Evolutionary conservation across 2,329 filamentous ascomycete species (phyloP).

Genomic region (Mycocentrospora acerina): DNA sequence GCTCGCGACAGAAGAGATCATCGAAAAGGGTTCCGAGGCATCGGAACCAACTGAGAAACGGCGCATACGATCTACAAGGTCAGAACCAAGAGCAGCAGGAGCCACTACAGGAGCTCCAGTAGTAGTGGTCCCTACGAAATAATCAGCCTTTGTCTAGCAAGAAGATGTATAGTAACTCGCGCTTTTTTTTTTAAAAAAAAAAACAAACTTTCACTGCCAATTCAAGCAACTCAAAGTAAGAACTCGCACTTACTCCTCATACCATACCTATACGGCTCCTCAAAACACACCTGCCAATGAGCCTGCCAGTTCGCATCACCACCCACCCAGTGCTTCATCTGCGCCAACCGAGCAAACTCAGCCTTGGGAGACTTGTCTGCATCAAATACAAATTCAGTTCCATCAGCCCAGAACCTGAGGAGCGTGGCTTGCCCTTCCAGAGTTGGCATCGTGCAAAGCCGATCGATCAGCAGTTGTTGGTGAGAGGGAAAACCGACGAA

Average conservation of each 20-base stretch:
- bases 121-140: not conserved
- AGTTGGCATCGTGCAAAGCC: slow-evolving; percentile 4
- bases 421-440: slow-evolving; percentile 10
- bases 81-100: not conserved
- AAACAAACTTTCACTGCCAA: too few relatives aligned
- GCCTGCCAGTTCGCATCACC: slow-evolving; percentile 15
- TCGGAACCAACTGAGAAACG: slow-evolving; percentile 17
- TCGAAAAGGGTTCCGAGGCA: slow-evolving; percentile 14
- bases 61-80: slow-evolving; percentile 9
- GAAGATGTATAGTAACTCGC: too few relatives aligned
- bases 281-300: slow-evolving; percentile 20
- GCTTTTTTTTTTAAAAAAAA: too few relatives aligned
- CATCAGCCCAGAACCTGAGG: slow-evolving; percentile 14
- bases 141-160: too few relatives aligned
- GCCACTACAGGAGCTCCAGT: not conserved
- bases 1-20: slow-evolving; percentile 16
- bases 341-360: slow-evolving; percentile 25
- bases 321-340: slow-evolving; percentile 19
- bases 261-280: slow-evolving; percentile 13
- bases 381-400: slow-evolving; percentile 12
- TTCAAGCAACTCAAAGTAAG: too few relatives aligned
- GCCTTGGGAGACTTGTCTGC: slow-evolving; percentile 12
- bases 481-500: too few relatives aligned
- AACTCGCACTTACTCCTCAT: slow-evolving; percentile 9
- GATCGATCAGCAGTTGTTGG: not conserved